Evolutionary conservation across 148 eudicot species (phyloP), one percentile per base, ranked within the genome.

Genomic region (Nepenthes mirabilis): DNA sequence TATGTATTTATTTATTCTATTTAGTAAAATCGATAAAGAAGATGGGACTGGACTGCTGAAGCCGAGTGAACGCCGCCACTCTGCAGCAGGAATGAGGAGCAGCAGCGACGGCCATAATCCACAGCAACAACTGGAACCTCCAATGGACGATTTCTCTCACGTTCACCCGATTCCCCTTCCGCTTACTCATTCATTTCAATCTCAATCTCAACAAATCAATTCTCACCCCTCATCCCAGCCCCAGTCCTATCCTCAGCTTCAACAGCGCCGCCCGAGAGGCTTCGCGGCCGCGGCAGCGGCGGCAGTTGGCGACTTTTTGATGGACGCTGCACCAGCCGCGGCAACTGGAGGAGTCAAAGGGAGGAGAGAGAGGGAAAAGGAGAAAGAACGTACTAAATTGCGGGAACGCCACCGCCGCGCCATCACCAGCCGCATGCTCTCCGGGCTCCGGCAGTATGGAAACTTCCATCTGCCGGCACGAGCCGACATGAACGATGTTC

Each of bases 331-430:
- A n/a, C 9, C 43, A 11, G 35, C 76, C 33, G 9, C 70, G 53
- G 12, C 64, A 5, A 37, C 43, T 3, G 61, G 65, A 11, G 75
- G 55, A 12, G 62, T n/a, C 1, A 79, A 70, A 59, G 79, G 82
- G 52, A 74, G 80, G 56, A 77, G 80, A 36, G 91, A 85, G 75
- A 78, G 85, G 52, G 91, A 82, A 57, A 80, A 75, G 63, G 91
- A 85, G 63, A 85, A 83, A 73, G 93, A 86, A 69, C 76, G 88
- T 33, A 86, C 88, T 1, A 86, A 86, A 73, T 78, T 83, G 2
- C 52, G 93, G 9, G 88, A 86, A 73, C 82, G 88, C 48, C 93
- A 83, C 70, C 82, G 93, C 48, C 81, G 93, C 0, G 86, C 86
- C 37, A 86, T 86, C 66, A 86, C 93, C 5, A 83, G 83, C 71